Evolutionary conservation across 2,329 filamentous ascomycete genomes (phyloP), one percentile per base, ranked within the genome.

Genomic region (Tolypocladium pustulatum): DNA sequence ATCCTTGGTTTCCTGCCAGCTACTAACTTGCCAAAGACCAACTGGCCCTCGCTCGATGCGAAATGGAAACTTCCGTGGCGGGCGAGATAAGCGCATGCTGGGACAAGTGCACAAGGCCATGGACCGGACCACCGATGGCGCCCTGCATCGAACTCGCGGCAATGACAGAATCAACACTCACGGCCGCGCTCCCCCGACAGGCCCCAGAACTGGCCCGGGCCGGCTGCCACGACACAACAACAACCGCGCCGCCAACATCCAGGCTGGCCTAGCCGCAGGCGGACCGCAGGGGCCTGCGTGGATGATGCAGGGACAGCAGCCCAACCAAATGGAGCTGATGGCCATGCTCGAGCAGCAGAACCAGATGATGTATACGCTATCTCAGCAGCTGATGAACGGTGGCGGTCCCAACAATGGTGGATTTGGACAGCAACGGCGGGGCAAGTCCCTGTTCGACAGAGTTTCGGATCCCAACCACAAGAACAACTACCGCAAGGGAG

Each of bases 21-120:
- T 54, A 52, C 17, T 59, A 36, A 55, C 57, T 4, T 43, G 32
- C 8, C 32, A 60, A 67, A 97, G 93, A 68, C 94, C 94, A 12
- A 97, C 91, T 56, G 94, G 93, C 59, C 94, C 94, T 22, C 94
- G 92, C 72, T 91, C 92, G 38, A 96, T 97, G 91, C 89, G 94
- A 68, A 90, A 88, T 70, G 84, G 84, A 57, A 83, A 77, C 65
- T 69, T 70, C 57, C 74, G 81, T 58, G 78, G 80, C 58, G 81
- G 84, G 58, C 85, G 90, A 64, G 88, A 89, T 60, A 91, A 91
- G 71, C 85, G 90, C 61, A 86, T 97, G 79, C 80, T 97, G 59
- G 90, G 91, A 55, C 91, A 97, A 65, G 83, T 95, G 69, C 86
- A 88, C 69, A 90, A 90, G 67, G 85, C 86, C 17, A 86, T 96